These are phyloP conservation scores for Tylopilus sp. DNA, from an alignment of 768 basidiomycete species.

Conservation along the genomic window DNA sequence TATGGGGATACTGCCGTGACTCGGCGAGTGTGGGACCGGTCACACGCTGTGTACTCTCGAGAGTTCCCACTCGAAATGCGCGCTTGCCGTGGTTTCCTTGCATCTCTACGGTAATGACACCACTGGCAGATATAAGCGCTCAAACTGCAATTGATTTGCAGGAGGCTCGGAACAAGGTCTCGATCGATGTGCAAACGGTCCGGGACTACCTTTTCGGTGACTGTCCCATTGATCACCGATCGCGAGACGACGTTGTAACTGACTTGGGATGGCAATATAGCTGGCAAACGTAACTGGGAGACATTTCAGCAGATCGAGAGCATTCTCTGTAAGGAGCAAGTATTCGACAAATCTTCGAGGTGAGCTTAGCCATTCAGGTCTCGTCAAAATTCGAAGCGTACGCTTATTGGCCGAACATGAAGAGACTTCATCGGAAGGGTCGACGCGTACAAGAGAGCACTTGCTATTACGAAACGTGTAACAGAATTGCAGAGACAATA, in stretches of 20 bases:
- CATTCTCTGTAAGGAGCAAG: slow-evolving; percentile 50
- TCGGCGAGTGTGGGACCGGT: too few relatives aligned
- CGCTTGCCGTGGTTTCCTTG: too few relatives aligned
- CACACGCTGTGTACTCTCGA: too few relatives aligned
- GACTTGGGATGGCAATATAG: slow-evolving; percentile 30
- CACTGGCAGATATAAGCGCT: slow-evolving; percentile 38
- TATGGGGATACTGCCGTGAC: too few relatives aligned
- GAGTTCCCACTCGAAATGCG: too few relatives aligned
- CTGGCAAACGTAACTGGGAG: slow-evolving; percentile 49
- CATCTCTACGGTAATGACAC: background rate
- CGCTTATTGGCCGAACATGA: background rate
- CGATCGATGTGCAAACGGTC: slow-evolving; percentile 41
- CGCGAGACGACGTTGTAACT: background rate
- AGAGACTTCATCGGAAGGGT: slow-evolving; percentile 59
- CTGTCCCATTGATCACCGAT: slow-evolving; percentile 9
- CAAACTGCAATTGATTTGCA: slow-evolving; percentile 53
- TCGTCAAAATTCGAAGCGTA: too few relatives aligned
- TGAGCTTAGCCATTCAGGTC: slow-evolving; percentile 20
- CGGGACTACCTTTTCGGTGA: slow-evolving; percentile 52
- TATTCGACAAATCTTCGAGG: slow-evolving; percentile 59
- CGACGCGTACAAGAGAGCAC: slow-evolving; percentile 53
- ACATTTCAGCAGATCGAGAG: slow-evolving; percentile 41
- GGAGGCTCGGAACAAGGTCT: slow-evolving; percentile 42
- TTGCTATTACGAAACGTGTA: slow-evolving; percentile 53
- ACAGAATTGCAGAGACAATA: slow-evolving; percentile 56